These are phyloP conservation scores for Tulasnella sp. DNA, from an alignment of 768 basidiomycete species.

Conservation along the genomic window DNA sequence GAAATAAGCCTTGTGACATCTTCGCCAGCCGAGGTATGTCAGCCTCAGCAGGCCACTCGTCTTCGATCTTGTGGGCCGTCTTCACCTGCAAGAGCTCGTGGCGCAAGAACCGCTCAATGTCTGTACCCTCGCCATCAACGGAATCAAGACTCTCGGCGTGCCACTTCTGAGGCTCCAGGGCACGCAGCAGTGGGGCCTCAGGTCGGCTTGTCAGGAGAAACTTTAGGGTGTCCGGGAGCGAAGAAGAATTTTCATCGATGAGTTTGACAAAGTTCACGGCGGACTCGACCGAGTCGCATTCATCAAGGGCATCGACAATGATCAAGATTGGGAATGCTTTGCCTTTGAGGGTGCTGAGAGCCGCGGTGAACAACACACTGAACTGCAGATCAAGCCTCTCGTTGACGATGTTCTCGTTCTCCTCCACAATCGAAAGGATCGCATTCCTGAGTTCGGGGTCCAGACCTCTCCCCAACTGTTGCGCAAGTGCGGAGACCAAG, in stretches of 20 bases:
- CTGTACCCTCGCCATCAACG: neutral
- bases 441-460: neutral
- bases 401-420: neutral
- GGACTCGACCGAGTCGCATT: neutral
- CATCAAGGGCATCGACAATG: neutral
- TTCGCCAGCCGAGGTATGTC: neutral
- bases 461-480: neutral
- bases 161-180: neutral
- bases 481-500: neutral
- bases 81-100: neutral
- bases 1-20: neutral
- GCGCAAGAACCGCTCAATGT: neutral
- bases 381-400: neutral
- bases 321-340: neutral
- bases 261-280: neutral
- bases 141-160: neutral
- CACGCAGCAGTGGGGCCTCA: neutral
- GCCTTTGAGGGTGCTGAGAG: neutral
- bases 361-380: neutral
- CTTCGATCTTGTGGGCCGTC: neutral
- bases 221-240: neutral
- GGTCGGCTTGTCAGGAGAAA: neutral
- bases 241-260: neutral
- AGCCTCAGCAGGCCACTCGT: neutral
- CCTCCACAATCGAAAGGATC: neutral